Base-by-base conservation (phyloP, 208 protist species). In the Trypanosoma brucei region DNA sequence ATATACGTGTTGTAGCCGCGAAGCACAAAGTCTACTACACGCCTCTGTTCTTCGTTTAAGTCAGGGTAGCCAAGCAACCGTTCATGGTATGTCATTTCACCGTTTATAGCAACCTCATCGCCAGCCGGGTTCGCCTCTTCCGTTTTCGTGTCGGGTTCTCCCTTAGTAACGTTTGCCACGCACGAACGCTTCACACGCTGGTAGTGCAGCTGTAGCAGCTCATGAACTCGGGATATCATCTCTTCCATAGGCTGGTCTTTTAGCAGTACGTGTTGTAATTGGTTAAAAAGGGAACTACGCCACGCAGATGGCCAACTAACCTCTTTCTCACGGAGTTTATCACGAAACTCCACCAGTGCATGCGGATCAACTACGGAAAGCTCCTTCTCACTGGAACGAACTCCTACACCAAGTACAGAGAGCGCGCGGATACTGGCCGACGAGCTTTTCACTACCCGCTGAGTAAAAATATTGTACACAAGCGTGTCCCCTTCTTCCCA, bases 391-490 rank as follows among this genome's bases (percentile, higher is more conserved):
- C 70, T 68, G 3, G 51, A 50, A 40, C 79, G 52, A 2, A 91
- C 73, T n/a, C 59, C 70, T 64, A 95, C 80, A 30, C 89, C 89
- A 13, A 93, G 31, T 14, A 88, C 48, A 0, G 70, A 56, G 11
- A 95, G 80, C 9, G 66, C 6, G 22, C 68, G 75, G 3, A 95
- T 64, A 39, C 62, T 74, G 3, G 75, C 36, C 4, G 86, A 77
- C 44, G 69, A 74, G 2, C 68, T 57, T 65, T 78, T 75, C 8
- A 74, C 76, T 11, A 95, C 76, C 50, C 89, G 85, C 2, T 83
- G 77, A 11, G 85, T 95, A 72, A 95, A 95, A 33, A 91, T 65
- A 65, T 95, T 95, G 63, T 82, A 92, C 3, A 95, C 76, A 35
- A 92, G 57, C 42, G 5, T 39, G 51, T 68, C 46, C 22, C 46